Evolutionary conservation across 2,329 filamentous ascomycete species (phyloP), one percentile per base, ranked within the genome.

Genomic region (Leptographium galeiforme): DNA sequence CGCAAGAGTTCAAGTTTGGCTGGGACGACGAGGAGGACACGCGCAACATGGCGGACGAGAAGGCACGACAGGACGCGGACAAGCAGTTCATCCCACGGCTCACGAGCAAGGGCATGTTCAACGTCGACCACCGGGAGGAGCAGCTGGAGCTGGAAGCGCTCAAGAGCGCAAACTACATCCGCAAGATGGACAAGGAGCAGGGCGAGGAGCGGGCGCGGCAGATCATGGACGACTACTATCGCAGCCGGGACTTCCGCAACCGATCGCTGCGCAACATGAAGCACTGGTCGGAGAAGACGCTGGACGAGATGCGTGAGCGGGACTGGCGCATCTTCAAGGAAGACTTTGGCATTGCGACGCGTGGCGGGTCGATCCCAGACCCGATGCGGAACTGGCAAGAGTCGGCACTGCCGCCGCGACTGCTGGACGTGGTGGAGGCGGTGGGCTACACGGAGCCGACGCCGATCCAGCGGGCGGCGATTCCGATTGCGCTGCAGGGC

Each of bases 291-390:
- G 88, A 96, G 65, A 98, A 98, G 80, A 79, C 77, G 57, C 73
- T 97, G 57, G 82, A 87, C 14, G 87, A 95, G 62, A 98, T 98
- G 93, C 87, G 89, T 57, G 90, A 97, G 70, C 79, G 93, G 66
- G 93, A 98, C 69, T 98, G 93, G 93, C 87, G 93, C 65, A 97
- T 98, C 62, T 96, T 98, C 81, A 98, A 97, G 70, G 93, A 97
- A 68, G 90, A 98, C 68, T 97, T 95, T 72, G 94, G 93, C 61
- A 98, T 98, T 65, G 78, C 85, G 43, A 96, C 89, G 10, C 97
- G 95, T 68, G 93, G 93, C 55, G 91, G 91, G 45, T 77, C 78
- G 32, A 89, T 97, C 53, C 93, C 93, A 1, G 91, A 97, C 62
- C 93, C 93, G 0, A 97, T 98, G 90, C 89, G 93, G 50, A 89